Evolutionary conservation across 768 basidiomycete genomes (phyloP), one percentile per base, ranked within the genome.

Genomic region (Boletus patriciae): DNA sequence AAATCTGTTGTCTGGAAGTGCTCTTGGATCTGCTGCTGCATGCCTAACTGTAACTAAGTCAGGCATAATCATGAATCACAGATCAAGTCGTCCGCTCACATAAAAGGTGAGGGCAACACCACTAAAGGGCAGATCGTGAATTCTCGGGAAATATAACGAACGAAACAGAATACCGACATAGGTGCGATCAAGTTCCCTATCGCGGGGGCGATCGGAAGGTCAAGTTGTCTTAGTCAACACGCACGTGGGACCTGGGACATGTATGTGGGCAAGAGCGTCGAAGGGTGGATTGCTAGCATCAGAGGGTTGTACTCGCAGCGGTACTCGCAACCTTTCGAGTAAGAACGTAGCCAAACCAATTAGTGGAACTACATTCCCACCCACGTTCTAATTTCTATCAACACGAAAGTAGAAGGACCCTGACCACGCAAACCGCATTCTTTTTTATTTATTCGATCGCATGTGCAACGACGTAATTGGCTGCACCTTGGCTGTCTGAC

Each of bases 111-210:
- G 41, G 3, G 64, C 21, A 33, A 68, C 8, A 50, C 68, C 67
- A 57, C 66, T 68, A 27, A 18, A 54, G 27, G 34, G 21, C 10
- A 37, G 15, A 46, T 31, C 9, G 34, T 68, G 36, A 69, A 47
- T 27, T 3, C 23, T 31, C 10, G 13, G 31, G 40, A 45, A 38
- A 49, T 6, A 59, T n/a, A 31, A 46, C 9, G 7, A 12, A 54
- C 34, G 19, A 60, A 57, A 50, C 16, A 34, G 34, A 34, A 27
- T 27, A 60, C 68, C 29, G 13, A 70, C 68, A 70, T 57, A 2
- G 61, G 68, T 23, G 69, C 66, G 37, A 67, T 66, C 34, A 62
- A 46, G 40, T 70, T 67, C 64, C 64, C 66, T 40, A 70, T 59
- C 3, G 68, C 60, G 41, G 66, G 54, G 34, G 66, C 56, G 33